Percentiles rank a stretch among this genome's conserved stretches.
Conservation (phyloP, 805 yeast genomes). For the Sungouiella thailandica region DNA sequence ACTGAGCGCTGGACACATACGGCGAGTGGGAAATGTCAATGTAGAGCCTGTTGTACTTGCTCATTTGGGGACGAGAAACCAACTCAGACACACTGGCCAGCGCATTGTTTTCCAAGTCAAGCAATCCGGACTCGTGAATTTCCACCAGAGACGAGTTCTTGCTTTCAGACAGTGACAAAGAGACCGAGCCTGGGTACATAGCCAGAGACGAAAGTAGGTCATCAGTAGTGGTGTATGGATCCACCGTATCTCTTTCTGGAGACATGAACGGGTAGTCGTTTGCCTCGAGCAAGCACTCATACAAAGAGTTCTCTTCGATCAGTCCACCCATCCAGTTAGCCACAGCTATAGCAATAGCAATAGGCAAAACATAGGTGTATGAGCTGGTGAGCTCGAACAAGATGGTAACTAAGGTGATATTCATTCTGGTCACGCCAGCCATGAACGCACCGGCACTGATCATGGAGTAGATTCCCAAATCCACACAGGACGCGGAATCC, state of each 20-base stretch:
- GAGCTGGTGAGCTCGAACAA: slow-evolving; percentile 53
- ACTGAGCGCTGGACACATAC: slow-evolving; percentile 24
- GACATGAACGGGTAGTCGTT: slow-evolving; percentile 54
- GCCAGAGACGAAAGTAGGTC: slow-evolving; percentile 28
- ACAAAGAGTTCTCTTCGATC: slow-evolving; percentile 47
- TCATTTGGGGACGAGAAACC: neutral
- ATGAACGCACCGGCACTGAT: slow-evolving; percentile 53
- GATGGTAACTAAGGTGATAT: slow-evolving; percentile 47
- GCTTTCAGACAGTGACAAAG: neutral
- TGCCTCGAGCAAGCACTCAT: slow-evolving; percentile 42
- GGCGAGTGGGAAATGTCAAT: slow-evolving; percentile 37
- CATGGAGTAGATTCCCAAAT: slow-evolving; percentile 49
- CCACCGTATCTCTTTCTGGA: slow-evolving; percentile 31
- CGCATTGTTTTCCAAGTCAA: neutral
- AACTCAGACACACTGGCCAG: neutral
- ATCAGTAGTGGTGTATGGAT: slow-evolving; percentile 23
- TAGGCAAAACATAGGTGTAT: slow-evolving; percentile 52
- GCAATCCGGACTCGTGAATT: neutral
- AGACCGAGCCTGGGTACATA: neutral
- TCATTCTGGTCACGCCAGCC: slow-evolving; percentile 56
- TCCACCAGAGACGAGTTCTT: neutral
- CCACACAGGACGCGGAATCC: slow-evolving; percentile 25
- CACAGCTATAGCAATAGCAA: slow-evolving; percentile 51
- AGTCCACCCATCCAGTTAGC: slow-evolving; percentile 53
- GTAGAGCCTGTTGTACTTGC: slow-evolving; percentile 9